A percentile compares a stretch with the other conserved stretches of the same genome.
Conservation (phyloP, 306 rosid species). For the Quercus berberidifolia region DNA sequence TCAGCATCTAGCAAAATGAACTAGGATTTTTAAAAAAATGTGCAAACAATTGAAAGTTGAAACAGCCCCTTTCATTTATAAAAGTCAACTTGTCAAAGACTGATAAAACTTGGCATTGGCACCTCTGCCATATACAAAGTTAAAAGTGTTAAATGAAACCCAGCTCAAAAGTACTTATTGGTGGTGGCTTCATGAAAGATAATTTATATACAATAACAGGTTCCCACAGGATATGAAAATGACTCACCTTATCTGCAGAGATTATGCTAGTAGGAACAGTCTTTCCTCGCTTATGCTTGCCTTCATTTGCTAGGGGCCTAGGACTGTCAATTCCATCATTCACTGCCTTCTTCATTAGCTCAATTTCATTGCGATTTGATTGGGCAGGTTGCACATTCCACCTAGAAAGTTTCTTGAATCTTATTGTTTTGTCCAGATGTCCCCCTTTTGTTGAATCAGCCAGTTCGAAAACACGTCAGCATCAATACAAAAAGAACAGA, state of each 20-base stretch:
- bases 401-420: slow-evolving; percentile 69
- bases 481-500: slow-evolving; percentile 15
- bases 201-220: not conserved
- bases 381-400: slow-evolving; percentile 60
- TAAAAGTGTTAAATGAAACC: not conserved
- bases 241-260: slow-evolving; percentile 50
- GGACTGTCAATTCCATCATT: slow-evolving; percentile 33
- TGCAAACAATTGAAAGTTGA: slow-evolving; percentile 1
- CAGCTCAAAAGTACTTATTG: not conserved
- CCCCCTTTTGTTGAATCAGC: slow-evolving; percentile 44
- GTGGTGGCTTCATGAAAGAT: not conserved
- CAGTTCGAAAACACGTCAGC: slow-evolving; percentile 3
- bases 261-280: slow-evolving; percentile 30
- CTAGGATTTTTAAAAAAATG: not conserved
- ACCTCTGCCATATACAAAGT: slow-evolving; percentile 1
- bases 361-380: slow-evolving; percentile 30
- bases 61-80: slow-evolving; percentile 12
- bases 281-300: slow-evolving; percentile 53
- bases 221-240: slow-evolving; percentile 8
- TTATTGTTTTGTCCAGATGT: slow-evolving; percentile 40
- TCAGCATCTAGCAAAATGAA: not conserved
- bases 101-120: slow-evolving; percentile 3
- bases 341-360: slow-evolving; percentile 15
- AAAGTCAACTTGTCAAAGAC: slow-evolving; percentile 5
- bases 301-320: slow-evolving; percentile 41